Evolutionary conservation across 106 monocot genomes (phyloP), one percentile per base, ranked within the genome.

Genomic region (Allium fistulosum): DNA sequence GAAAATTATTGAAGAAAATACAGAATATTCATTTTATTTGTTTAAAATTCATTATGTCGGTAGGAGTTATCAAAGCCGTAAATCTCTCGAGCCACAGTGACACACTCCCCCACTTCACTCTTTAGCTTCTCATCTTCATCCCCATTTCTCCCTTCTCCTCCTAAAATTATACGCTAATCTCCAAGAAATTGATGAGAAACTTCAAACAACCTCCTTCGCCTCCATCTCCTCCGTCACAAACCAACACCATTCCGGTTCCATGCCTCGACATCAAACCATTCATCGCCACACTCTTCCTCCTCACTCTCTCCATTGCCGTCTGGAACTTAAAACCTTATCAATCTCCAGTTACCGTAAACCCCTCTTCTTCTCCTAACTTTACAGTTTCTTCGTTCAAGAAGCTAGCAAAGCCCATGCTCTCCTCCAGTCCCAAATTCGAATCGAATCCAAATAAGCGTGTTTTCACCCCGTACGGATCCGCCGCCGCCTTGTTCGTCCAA

Each of bases 401-500:
- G 18, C 69, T 78, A 58, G 48, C 79, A 18, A 7, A 70, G 6
- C 8, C 66, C 47, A 12, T 11, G 47, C 11, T 53, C 9, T 55
- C 78, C 4, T 7, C 59, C 4, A 37, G 37, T 37, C 37, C 5
- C 37, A 37, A 37, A 37, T 37, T 37, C 37, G 37, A 37, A 37
- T 37, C 37, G 2, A 84, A 89, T 73, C 86, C 90, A 22, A 87
- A 90, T 80, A 80, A 80, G 80, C 69, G 94, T 49, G 71, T 65
- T 57, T 87, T 94, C 80, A 72, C 69, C n/a, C 65, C 94, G 8
- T 82, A 84, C 70, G 94, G 94, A 65, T 84, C 69, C 78, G 94
- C 94, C 48, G 91, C 95, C 10, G 81, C 95, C 16, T 80, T 95
- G 48, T 95, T 95, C 67, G 91, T 95, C 49, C 91, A 88, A 17